Conservation (phyloP, 495 filamentous ascomycete genomes). For the Haplographium delicatum region DNA sequence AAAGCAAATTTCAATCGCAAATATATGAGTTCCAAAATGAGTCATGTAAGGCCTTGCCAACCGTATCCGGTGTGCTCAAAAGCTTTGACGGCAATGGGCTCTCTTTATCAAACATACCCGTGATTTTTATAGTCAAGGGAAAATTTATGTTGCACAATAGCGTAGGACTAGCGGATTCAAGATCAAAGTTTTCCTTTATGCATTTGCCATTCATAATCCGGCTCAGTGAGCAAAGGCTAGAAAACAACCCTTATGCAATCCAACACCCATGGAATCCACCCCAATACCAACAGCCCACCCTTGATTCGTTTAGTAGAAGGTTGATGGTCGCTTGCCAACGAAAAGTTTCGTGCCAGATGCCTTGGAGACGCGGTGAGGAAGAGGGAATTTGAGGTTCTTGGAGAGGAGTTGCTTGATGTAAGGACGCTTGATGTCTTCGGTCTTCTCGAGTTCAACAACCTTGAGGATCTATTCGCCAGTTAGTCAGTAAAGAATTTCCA, state of each 20-base stretch:
- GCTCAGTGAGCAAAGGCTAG: slow-evolving; percentile 26
- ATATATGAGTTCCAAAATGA: no score
- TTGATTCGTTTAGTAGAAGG: slow-evolving; percentile 50
- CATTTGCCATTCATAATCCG: slow-evolving; percentile 24
- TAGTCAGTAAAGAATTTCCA: slow-evolving; percentile 24
- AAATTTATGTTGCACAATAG: slow-evolving; percentile 86
- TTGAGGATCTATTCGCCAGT: slow-evolving; percentile 72
- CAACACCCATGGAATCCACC: slow-evolving; percentile 18
- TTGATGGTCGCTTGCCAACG: slow-evolving; percentile 83
- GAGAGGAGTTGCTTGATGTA: slow-evolving; percentile 97
- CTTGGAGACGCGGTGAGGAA: slow-evolving; percentile 89
- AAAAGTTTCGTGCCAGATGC: slow-evolving; percentile 79
- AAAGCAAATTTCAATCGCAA: no score
- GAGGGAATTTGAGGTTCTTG: slow-evolving; percentile 96
- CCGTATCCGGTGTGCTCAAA: no score
- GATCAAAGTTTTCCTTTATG: slow-evolving; percentile 19
- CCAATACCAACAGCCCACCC: slow-evolving; percentile 9
- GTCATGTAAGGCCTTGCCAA: no score
- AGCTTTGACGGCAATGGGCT: no score
- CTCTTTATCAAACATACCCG: no score
- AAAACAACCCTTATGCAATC: slow-evolving; percentile 26
- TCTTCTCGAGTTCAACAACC: slow-evolving; percentile 94
- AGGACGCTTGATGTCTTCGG: slow-evolving; percentile 83
- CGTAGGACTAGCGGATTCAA: slow-evolving; percentile 64
- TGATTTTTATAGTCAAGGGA: slow-evolving; percentile 78